phyloP scores from a whole-genome alignment of 2,329 filamentous ascomycete species.

The Cladosporium sphaerospermum region DNA sequence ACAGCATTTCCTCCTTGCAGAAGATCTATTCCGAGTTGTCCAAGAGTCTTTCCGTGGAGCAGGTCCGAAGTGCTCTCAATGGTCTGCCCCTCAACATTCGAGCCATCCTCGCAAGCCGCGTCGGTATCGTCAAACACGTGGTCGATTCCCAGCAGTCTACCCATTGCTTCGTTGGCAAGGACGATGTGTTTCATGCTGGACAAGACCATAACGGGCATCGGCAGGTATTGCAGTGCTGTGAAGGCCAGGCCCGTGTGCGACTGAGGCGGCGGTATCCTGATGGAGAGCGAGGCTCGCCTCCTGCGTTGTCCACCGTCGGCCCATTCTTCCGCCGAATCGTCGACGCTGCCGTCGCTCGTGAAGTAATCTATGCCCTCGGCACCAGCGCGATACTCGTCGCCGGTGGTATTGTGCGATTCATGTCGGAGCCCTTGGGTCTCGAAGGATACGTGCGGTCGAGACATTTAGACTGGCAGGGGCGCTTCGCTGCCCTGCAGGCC shows the following conservation, averaged over 20 bases:
- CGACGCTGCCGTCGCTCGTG: constrained; percentile 22
- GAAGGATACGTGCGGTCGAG: constrained; percentile 9
- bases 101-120: constrained; percentile 3
- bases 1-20: constrained; percentile 57
- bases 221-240: constrained; percentile 66
- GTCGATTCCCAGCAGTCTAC: constrained; percentile 58
- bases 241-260: constrained; percentile 45
- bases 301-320: constrained; percentile 14
- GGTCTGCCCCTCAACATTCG: background rate
- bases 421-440: constrained; percentile 7
- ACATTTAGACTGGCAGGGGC: background rate
- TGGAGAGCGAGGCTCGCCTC: constrained; percentile 25
- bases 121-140: constrained; percentile 20
- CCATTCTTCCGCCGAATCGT: constrained; percentile 15
- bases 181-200: constrained; percentile 63
- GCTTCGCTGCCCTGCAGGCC: background rate
- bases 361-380: constrained; percentile 23
- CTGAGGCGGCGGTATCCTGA: constrained; percentile 28
- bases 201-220: constrained; percentile 64
- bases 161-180: constrained; percentile 71
- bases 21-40: constrained; percentile 67
- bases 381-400: background rate
- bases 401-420: background rate
- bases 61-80: constrained; percentile 48
- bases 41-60: constrained; percentile 59